These are phyloP conservation scores for Helichrysum umbraculigerum DNA, from an alignment of 129 eudicot genomes.

Conservation along the genomic window DNA sequence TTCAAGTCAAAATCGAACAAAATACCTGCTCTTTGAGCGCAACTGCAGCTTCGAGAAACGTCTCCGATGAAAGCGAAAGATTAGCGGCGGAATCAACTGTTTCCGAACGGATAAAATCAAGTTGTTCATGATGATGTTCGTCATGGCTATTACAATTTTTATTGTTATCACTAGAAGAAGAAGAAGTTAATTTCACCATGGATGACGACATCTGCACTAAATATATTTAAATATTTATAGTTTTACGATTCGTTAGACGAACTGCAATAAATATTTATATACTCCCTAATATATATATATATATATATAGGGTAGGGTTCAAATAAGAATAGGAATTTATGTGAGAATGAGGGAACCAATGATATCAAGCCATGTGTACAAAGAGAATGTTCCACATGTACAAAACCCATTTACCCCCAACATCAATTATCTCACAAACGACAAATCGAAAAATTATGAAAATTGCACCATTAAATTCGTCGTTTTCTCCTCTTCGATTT, in stretches of 20 bases:
- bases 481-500: no score
- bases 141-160: constrained; percentile 30
- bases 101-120: constrained; percentile 39
- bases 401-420: no score
- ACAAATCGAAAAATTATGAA: no score
- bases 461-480: no score
- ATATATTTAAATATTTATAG: no score
- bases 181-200: constrained; percentile 41
- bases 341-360: no score
- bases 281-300: neutral
- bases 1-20: neutral
- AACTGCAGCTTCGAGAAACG: constrained; percentile 63
- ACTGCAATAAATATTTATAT: neutral
- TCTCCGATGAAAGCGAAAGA: constrained; percentile 45
- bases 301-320: neutral
- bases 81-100: constrained; percentile 4
- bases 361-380: no score
- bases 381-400: no score
- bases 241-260: neutral
- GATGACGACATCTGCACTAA: constrained; percentile 38
- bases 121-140: constrained; percentile 36
- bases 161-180: constrained; percentile 47
- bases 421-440: no score
- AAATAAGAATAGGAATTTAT: no score
- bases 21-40: constrained; percentile 72